Percentiles rank a stretch among this genome's conserved stretches.
Evolutionary conservation across 768 basidiomycete species (phyloP).

Genomic region (Xanthoconium purpureum): DNA sequence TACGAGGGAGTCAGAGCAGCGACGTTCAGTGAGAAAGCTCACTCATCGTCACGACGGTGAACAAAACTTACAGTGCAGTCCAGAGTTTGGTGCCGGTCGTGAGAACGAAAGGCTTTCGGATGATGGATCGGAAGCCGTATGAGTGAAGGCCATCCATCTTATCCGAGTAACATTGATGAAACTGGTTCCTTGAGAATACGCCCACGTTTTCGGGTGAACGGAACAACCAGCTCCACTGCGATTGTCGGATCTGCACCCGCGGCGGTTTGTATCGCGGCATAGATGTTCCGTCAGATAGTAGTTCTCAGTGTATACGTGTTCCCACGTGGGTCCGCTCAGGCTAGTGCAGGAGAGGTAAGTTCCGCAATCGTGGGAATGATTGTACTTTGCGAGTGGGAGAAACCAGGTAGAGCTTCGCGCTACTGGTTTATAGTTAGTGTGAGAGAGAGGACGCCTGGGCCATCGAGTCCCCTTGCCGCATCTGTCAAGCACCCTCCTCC

Average conservation of each 20-base stretch:
- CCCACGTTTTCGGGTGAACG: background rate
- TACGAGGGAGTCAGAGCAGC: background rate
- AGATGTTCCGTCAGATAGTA: background rate
- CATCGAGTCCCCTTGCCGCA: too few relatives aligned
- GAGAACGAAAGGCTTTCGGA: slow-evolving; percentile 9
- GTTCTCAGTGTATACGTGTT: too few relatives aligned
- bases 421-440: too few relatives aligned
- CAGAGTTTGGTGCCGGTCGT: slow-evolving; percentile 13
- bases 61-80: slow-evolving; percentile 8
- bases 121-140: background rate
- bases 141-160: background rate
- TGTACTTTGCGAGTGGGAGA: background rate
- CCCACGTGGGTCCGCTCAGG: too few relatives aligned
- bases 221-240: background rate
- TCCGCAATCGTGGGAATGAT: background rate
- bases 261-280: background rate
- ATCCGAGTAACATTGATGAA: background rate
- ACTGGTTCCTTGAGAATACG: background rate
- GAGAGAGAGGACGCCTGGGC: too few relatives aligned
- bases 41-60: background rate
- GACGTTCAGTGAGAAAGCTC: background rate
- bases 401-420: too few relatives aligned
- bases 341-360: background rate
- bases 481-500: too few relatives aligned
- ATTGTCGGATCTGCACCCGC: slow-evolving; percentile 3